Conservation (phyloP, 257 asterid species). For the Penstemon newberryi region DNA sequence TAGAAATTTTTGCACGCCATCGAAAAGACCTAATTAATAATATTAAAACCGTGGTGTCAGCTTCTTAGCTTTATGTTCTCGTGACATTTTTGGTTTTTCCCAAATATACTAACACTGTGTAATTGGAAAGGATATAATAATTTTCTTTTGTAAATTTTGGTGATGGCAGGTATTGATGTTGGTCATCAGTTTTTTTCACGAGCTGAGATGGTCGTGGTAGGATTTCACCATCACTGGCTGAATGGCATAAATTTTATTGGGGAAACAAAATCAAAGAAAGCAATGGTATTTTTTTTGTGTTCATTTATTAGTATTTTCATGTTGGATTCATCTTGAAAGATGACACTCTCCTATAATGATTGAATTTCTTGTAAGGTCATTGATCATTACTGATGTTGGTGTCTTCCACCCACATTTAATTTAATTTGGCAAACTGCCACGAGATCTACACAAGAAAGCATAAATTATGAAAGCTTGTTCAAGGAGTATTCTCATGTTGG, state of each 20-base stretch:
- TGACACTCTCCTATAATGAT: not conserved
- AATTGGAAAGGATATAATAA: not conserved
- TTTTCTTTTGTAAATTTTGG: slow-evolving; percentile 22
- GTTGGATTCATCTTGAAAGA: slow-evolving; percentile 16
- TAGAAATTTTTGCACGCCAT: not conserved
- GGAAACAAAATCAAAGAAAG: slow-evolving; percentile 27
- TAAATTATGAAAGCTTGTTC: no score
- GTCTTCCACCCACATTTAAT: no score
- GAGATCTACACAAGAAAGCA: no score
- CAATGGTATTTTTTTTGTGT: slow-evolving; percentile 38
- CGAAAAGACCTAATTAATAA: no score
- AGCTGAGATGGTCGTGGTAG: slow-evolving; percentile 90
- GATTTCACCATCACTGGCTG: slow-evolving; percentile 86
- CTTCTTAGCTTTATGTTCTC: not conserved
- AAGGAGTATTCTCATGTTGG: no score
- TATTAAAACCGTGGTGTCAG: not conserved
- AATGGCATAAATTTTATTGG: slow-evolving; percentile 81
- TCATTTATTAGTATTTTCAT: not conserved
- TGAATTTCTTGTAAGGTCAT: not conserved
- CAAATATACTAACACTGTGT: slow-evolving; percentile 2
- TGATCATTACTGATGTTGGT: not conserved
- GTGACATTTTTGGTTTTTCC: not conserved
- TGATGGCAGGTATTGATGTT: slow-evolving; percentile 73
- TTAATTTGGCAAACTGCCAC: no score
- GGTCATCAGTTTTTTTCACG: slow-evolving; percentile 89